Evolutionary conservation across 805 yeast genomes (phyloP).

Genomic region (Kluyveromyces lactis): DNA sequence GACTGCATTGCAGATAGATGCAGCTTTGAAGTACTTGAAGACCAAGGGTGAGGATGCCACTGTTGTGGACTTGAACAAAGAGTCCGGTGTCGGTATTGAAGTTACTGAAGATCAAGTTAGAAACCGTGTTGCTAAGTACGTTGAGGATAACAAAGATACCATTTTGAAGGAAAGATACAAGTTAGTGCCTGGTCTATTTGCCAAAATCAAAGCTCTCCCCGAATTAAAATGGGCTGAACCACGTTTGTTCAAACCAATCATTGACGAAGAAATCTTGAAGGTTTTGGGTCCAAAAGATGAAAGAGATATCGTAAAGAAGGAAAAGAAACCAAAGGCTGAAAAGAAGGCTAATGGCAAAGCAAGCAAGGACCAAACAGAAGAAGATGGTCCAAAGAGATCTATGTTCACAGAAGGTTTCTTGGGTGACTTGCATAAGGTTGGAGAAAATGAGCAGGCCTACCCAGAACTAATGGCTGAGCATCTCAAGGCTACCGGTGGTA

Average conservation of each 20-base stretch:
- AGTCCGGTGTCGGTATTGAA: conserved; percentile 75
- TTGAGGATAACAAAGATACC: conserved; percentile 48
- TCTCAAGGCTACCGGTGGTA: conserved; percentile 66
- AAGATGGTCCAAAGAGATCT: conserved; percentile 37
- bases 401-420: conserved; percentile 95
- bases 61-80: conserved; percentile 45
- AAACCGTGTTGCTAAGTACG: conserved; percentile 47
- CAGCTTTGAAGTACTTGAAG: conserved; percentile 70
- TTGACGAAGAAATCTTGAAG: conserved; percentile 67
- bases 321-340: conserved; percentile 50
- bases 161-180: conserved; percentile 72
- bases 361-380: conserved; percentile 8
- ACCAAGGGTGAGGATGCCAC: conserved; percentile 37
- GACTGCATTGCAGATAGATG: conserved; percentile 66
- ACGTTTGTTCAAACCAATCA: conserved; percentile 72
- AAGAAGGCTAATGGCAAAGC: conserved; percentile 25
- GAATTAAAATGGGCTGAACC: conserved; percentile 91
- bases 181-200: conserved; percentile 66
- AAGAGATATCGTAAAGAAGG: conserved; percentile 76
- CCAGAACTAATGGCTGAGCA: conserved; percentile 82
- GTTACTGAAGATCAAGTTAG: conserved; percentile 60
- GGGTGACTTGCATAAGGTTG: conserved; percentile 91
- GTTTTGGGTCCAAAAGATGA: conserved; percentile 93
- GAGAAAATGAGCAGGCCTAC: conserved; percentile 85
- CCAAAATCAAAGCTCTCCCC: conserved; percentile 64